Conservation (phyloP, 805 yeast genomes). For the Teunomyces stri region DNA sequence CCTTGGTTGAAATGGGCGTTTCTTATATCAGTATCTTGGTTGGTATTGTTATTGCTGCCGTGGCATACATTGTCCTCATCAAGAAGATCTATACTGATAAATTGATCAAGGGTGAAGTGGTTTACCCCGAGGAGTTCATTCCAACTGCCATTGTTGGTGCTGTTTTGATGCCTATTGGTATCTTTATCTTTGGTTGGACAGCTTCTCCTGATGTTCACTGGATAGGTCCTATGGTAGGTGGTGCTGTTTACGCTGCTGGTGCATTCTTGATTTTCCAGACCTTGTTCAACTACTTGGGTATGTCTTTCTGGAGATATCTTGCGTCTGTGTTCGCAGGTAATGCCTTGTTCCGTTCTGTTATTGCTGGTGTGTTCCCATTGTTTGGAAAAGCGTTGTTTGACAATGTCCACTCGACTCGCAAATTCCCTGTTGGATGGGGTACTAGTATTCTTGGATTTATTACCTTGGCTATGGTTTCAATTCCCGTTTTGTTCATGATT, state of each 20-base stretch:
- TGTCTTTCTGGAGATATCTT: conserved; percentile 46
- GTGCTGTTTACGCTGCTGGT: conserved; percentile 18
- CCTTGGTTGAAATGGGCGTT: conserved; percentile 45
- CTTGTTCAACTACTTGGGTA: conserved; percentile 47
- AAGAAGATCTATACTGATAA: conserved; percentile 12
- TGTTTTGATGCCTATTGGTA: conserved; percentile 18
- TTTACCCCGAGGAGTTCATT: conserved; percentile 17
- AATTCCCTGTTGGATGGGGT: conserved; percentile 62
- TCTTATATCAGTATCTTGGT: conserved; percentile 46
- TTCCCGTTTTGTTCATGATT: conserved; percentile 46
- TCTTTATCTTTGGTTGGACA: conserved; percentile 23
- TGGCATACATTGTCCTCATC: conserved; percentile 9
- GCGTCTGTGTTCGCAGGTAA: conserved; percentile 64
- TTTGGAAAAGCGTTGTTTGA: conserved; percentile 61
- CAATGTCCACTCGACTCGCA: conserved; percentile 38
- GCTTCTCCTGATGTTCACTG: conserved; percentile 16
- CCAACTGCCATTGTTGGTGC: conserved; percentile 23
- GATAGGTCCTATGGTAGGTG: conserved; percentile 22
- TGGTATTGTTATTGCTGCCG: conserved; percentile 35
- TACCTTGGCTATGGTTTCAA: conserved; percentile 39
- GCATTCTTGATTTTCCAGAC: conserved; percentile 46
- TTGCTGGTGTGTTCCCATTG: conserved; percentile 62
- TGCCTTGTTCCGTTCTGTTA: conserved; percentile 46
- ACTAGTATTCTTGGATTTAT: conserved; percentile 48
- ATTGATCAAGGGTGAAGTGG: conserved; percentile 9